Base-by-base conservation (phyloP, 768 basidiomycete species). In the Amanita brunnescens region DNA sequence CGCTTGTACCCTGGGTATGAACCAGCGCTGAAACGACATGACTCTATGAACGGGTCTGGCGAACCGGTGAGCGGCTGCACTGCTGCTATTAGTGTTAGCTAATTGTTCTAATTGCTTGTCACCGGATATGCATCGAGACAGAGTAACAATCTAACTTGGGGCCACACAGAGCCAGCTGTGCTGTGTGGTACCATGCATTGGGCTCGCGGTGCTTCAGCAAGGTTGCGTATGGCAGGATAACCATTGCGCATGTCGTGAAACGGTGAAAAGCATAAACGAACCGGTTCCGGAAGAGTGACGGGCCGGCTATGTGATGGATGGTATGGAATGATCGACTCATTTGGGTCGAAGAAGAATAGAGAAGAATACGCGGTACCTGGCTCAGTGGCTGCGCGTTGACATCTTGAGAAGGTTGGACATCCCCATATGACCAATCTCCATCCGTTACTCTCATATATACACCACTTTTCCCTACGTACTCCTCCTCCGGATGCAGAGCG, bases 271-370 rank as follows among this genome's bases (percentile, higher is more conserved):
- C 26, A 37, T 16, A 16, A 6, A 13, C 42, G 42, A 44, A 30
- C 42, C 10, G 29, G 42, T 26, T 42, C 42, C 18, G 6, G 2
- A n/a, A 3, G 26, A 5, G 16, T 29, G 16, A 44, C n/a, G 29
- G 24, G 26, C 26, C 42, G 42, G 42, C 42, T 43, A 29, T 29
- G 42, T 8, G n/a, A 29, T 16, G 42, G 10, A 21, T n/a, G 39
- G 14, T n/a, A 16, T 29, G 24, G 16, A 38, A 38, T 38, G 37
- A 18, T n/a, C n/a, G n/a, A n/a, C n/a, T n/a, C n/a, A 38, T 38
- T 23, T 42, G 41, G 24, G 24, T 47, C 45, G 45, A 47, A 47
- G 45, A 34, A 34, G n/a, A n/a, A n/a, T n/a, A n/a, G n/a, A n/a
- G n/a, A n/a, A n/a, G 44, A 32, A 32, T 47, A 35, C 33, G 9